Evolutionary conservation across 768 basidiomycete genomes (phyloP), one percentile per base, ranked within the genome.

Genomic region (Tricholoma flavovirens): DNA sequence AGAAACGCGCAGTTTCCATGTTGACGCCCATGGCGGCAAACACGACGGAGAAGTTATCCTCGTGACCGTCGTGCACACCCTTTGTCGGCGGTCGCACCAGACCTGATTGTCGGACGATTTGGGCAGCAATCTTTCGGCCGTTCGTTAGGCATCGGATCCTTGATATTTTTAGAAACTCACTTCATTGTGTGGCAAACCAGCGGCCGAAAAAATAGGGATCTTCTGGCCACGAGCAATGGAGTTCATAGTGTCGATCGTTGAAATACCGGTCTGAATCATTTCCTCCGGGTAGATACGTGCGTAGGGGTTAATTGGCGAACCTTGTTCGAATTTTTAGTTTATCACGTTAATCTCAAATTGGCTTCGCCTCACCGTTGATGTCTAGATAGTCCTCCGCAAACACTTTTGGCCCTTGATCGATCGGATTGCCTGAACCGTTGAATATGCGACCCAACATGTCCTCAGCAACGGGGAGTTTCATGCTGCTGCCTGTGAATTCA

Each of bases 1-100:
- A 99, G 81, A 97, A 99, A 53, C 96, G 86, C 49, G 97, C 97
- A 5, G 97, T 98, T 73, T 99, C 97, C 94, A 97, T 97, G 78
- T 99, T 99, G 57, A 96, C 97, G 82, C 97, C 97, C 97, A 99
- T 98, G 38, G 97, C 97, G 55, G 95, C 97, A 70, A 98, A 99
- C 49, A 98, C 97, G 67, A 99, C 95, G 49, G 93, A 96, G 82
- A 99, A 99, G 74, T 99, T 99, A 77, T 99, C 96, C 78, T 97
- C 96, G 74, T 98, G 96, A 55, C 94, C 96, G 67, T 99, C 97
- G 67, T 95, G 95, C 14, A 96, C 94, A 65, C 91, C 93, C 73
- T 98, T 98, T 48, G 91, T 93, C 6, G 97, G 96, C 46, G 94
- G 81, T 75, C 93, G 94, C 67, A 99, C 97, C 57, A 99, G 78